Conservation (phyloP, 2,329 filamentous ascomycete genomes). For the Davidsoniella virescens region DNA sequence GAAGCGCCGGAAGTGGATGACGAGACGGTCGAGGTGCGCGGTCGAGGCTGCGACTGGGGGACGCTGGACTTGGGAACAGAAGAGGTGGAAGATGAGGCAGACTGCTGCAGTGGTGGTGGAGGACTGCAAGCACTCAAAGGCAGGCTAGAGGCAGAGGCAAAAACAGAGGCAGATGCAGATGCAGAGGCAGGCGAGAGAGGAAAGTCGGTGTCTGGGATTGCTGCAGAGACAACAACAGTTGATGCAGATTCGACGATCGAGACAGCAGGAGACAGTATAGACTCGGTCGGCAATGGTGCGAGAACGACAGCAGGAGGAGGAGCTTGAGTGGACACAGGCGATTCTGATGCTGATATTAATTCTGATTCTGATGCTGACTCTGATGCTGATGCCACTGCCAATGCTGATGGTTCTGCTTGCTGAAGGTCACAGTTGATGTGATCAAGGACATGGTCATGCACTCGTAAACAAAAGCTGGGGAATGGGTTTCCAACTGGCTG, state of each 20-base stretch:
- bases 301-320: background rate
- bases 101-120: background rate
- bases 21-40: constrained; percentile 15
- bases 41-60: constrained; percentile 13
- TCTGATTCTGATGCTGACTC: too few species aligned
- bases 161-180: background rate
- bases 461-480: constrained; percentile 30
- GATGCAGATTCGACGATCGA: background rate
- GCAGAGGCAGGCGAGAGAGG: background rate
- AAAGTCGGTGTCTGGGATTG: background rate
- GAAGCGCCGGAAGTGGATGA: constrained; percentile 17
- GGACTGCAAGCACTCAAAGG: background rate
- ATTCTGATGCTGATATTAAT: too few species aligned
- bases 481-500: constrained; percentile 18
- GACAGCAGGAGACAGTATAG: background rate
- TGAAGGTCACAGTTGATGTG: constrained; percentile 6
- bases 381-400: background rate
- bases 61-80: constrained; percentile 10
- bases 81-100: background rate
- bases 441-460: constrained; percentile 5
- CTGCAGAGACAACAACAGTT: background rate
- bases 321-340: background rate
- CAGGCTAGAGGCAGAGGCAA: background rate
- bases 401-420: constrained; percentile 5
- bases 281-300: background rate